Evolutionary conservation across 331 rosid species (phyloP), one percentile per base, ranked within the genome.

Genomic region (Quercus lobata): DNA sequence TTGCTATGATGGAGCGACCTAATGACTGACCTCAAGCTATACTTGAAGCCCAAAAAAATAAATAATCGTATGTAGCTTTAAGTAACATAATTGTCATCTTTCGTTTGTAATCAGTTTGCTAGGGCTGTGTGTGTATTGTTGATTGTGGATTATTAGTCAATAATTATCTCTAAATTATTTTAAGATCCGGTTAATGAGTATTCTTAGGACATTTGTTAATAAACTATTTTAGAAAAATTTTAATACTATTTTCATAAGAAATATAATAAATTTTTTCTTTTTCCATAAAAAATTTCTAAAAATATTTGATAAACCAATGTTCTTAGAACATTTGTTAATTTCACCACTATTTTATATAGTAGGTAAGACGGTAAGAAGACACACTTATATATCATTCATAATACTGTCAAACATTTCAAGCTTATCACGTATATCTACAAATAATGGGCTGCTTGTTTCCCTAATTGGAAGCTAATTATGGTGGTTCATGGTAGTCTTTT

Each of bases 361-460:
- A 49, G 2, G 55, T 15, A 49, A 49, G 18, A 49, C 18, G 4
- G 69, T 18, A 57, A 3, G 32, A 49, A 75, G 69, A 57, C 46
- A 81, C 24, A 54, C 77, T 77, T 85, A n/a, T 24, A 10, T 83
- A 66, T 46, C 1, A 86, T 78, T 46, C 1, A 86, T 78, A 34
- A 81, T 86, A 82, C 41, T 86, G 85, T 66, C 65, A 83, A 86
- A 78, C 79, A 56, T 75, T 77, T 80, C 25, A 81, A 60, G 75
- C 29, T 35, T 69, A 81, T 76, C 74, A 73, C 74, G 25, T 69
- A 49, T 75, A 71, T 82, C 24, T 21, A 37, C 35, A 79, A 73
- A 60, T 56, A 62, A 70, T 75, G 72, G 41, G 69, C 81, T 82
- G 74, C 37, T 78, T 78, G 83, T 79, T 83, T 85, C 86, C 89